Evolutionary conservation across 352 stramenopile species (phyloP).

Genomic region (Phytophthora ramorum): DNA sequence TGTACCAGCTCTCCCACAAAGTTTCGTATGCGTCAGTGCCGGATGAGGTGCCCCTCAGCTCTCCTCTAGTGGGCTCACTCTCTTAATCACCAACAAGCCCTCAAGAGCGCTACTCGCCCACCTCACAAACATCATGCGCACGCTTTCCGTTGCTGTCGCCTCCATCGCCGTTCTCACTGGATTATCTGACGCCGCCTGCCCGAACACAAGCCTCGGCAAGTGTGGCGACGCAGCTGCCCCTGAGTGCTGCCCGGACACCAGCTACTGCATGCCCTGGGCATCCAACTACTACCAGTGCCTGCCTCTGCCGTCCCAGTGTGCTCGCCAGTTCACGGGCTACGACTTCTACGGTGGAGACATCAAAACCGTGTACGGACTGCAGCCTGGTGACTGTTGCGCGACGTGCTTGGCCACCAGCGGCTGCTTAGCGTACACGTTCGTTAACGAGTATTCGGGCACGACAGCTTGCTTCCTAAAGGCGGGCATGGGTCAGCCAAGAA

Average conservation of each 20-base stretch:
- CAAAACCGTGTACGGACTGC: conserved; percentile 39
- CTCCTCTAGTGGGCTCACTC: conserved; percentile 5
- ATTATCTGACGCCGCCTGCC: conserved; percentile 20
- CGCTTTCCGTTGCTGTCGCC: conserved; percentile 10
- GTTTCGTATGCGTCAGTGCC: neutral
- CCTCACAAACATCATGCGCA: conserved; percentile 10
- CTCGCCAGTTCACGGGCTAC: conserved; percentile 46
- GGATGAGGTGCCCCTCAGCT: neutral
- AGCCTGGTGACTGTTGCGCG: conserved; percentile 46
- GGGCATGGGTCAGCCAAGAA: conserved; percentile 36
- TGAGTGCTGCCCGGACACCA: conserved; percentile 41
- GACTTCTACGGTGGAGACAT: conserved; percentile 65
- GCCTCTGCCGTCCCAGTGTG: conserved; percentile 37
- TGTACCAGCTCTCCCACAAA: conserved; percentile 8
- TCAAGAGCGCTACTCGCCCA: neutral
- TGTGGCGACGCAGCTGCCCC: conserved; percentile 34
- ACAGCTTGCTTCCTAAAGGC: conserved; percentile 51
- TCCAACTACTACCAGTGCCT: conserved; percentile 49
- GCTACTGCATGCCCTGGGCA: conserved; percentile 56
- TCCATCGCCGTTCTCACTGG: conserved; percentile 7
- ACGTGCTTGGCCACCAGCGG: conserved; percentile 46
- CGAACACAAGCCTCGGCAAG: conserved; percentile 21
- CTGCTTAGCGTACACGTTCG: conserved; percentile 63
- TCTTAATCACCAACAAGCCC: conserved; percentile 5
- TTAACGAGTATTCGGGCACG: conserved; percentile 38